Conservation (phyloP, 2,329 filamentous ascomycete genomes). For the Aspergillus sclerotialis region DNA sequence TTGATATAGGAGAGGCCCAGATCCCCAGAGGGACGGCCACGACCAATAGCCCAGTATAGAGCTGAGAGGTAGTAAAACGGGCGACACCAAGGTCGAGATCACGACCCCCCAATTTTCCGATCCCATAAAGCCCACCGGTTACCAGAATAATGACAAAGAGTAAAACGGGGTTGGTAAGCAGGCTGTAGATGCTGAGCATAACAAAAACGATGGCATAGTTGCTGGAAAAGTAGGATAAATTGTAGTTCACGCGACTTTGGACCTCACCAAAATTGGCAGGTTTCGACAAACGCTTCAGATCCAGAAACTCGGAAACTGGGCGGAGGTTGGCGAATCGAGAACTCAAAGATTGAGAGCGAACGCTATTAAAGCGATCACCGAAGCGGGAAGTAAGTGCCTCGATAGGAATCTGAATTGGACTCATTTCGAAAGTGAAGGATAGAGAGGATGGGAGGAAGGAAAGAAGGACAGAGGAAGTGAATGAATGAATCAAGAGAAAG, state of each 20-base stretch:
- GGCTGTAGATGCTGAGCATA: constrained; percentile 92
- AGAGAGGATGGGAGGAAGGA: constrained; percentile 4
- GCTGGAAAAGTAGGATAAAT: constrained; percentile 93
- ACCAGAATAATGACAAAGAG: constrained; percentile 91
- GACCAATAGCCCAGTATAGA: constrained; percentile 82
- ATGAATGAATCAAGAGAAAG: too few relatives aligned
- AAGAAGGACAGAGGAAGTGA: too few relatives aligned
- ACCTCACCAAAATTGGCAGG: constrained; percentile 84
- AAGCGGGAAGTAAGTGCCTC: constrained; percentile 86
- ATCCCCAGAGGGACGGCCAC: constrained; percentile 79
- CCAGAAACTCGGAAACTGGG: constrained; percentile 87
- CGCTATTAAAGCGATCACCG: constrained; percentile 79
- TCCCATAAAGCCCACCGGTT: constrained; percentile 78
- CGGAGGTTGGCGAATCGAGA: constrained; percentile 87
- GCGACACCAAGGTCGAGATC: constrained; percentile 82
- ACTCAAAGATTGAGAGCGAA: constrained; percentile 70
- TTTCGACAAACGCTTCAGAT: constrained; percentile 92
- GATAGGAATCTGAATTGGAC: constrained; percentile 90
- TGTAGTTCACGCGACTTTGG: constrained; percentile 93
- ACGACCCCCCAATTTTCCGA: constrained; percentile 79
- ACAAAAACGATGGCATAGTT: constrained; percentile 93
- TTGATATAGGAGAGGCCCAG: constrained; percentile 74
- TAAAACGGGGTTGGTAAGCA: constrained; percentile 78
- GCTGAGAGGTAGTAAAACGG: constrained; percentile 80
- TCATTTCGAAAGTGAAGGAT: constrained; percentile 36